phyloP scores from a whole-genome alignment of 2,329 filamentous ascomycete genomes.

The Knoxdaviesia proteae region DNA sequence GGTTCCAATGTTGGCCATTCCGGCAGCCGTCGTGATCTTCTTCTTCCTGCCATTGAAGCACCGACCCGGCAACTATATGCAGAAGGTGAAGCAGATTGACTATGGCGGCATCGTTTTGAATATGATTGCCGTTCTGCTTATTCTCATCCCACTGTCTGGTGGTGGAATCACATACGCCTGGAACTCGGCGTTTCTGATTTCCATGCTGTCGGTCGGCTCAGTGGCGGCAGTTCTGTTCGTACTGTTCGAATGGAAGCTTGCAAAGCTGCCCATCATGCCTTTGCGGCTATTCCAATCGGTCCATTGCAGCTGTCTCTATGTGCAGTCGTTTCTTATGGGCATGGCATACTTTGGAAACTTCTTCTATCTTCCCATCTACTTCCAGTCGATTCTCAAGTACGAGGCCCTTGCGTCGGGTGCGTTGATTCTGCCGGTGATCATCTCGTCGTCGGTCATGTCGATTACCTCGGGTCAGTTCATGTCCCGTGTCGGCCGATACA shows the following conservation, averaged over 20 bases:
- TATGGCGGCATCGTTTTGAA: constrained; percentile 11
- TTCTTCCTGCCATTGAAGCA: constrained; percentile 10
- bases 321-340: constrained; percentile 10
- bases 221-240: constrained; percentile 9
- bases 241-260: constrained; percentile 11
- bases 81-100: constrained; percentile 10
- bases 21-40: constrained; percentile 8
- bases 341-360: constrained; percentile 11
- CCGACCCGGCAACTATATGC: constrained; percentile 8
- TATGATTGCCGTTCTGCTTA: constrained; percentile 8
- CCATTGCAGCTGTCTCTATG: constrained; percentile 7
- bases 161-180: constrained; percentile 10
- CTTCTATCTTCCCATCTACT: constrained; percentile 12
- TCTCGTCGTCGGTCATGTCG: constrained; percentile 10
- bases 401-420: constrained; percentile 11
- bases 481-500: constrained; percentile 10
- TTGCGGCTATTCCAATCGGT: constrained; percentile 8
- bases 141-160: constrained; percentile 10
- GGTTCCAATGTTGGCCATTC: constrained; percentile 8
- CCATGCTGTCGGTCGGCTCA: constrained; percentile 7
- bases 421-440: constrained; percentile 11
- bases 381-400: constrained; percentile 12
- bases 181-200: constrained; percentile 9
- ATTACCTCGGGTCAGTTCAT: constrained; percentile 13
- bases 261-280: constrained; percentile 11